Conservation (phyloP, 768 basidiomycete genomes). For the Boletus pseudopeckii region DNA sequence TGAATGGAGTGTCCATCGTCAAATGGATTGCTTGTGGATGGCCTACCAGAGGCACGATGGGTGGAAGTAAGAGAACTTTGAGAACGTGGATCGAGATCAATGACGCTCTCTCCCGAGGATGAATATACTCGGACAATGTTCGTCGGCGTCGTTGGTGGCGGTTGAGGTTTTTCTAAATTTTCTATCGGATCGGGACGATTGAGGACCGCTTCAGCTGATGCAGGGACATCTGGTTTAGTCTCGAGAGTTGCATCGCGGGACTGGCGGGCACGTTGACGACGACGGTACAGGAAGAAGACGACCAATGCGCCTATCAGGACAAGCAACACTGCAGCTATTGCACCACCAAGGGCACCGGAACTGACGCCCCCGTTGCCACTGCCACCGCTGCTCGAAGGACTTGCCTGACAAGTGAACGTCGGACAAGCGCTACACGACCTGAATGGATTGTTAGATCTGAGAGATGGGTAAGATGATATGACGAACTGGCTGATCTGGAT, state of each 20-base stretch:
- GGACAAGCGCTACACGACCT: conserved; percentile 62
- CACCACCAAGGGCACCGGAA: conserved; percentile 72
- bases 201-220: conserved; percentile 72
- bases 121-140: conserved; percentile 49
- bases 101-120: conserved; percentile 45
- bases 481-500: conserved; percentile 57
- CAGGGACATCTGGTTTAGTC: conserved; percentile 59
- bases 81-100: conserved; percentile 58
- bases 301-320: conserved; percentile 52
- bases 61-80: conserved; percentile 27
- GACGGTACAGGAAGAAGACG: conserved; percentile 64
- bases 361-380: conserved; percentile 46
- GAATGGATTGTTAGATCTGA: conserved; percentile 1
- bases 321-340: conserved; percentile 60
- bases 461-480: not conserved
- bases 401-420: conserved; percentile 49
- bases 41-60: conserved; percentile 19
- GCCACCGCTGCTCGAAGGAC: conserved; percentile 6
- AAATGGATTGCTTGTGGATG: conserved; percentile 60
- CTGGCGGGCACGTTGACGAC: conserved; percentile 45
- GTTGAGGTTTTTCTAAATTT: conserved; percentile 60
- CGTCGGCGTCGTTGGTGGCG: conserved; percentile 9
- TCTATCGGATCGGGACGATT: conserved; percentile 80
- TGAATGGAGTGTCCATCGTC: conserved; percentile 76
- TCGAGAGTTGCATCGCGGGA: conserved; percentile 33